Percentiles rank a stretch among this genome's conserved stretches.
These are phyloP conservation scores for Ensete ventricosum DNA, from an alignment of 176 grass and related monocot species.

Conservation along the genomic window DNA sequence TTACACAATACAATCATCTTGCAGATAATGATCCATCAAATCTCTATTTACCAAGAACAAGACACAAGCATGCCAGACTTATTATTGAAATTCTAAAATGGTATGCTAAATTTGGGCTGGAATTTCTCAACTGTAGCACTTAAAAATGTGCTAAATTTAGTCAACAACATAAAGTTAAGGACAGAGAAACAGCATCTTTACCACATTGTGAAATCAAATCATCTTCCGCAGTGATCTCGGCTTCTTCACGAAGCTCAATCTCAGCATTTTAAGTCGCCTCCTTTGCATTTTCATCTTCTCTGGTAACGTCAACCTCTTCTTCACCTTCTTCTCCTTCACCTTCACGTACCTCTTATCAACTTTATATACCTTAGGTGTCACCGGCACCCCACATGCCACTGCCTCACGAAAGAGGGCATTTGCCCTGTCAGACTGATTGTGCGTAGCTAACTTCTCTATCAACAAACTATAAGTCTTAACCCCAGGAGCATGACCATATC, in stretches of 20 bases:
- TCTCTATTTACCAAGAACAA: background rate
- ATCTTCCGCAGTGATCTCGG: constrained; percentile 31
- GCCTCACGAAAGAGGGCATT: constrained; percentile 90
- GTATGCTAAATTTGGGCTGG: background rate
- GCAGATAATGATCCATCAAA: background rate
- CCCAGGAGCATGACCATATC: constrained; percentile 74
- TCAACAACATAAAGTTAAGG: background rate
- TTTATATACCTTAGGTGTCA: constrained; percentile 38
- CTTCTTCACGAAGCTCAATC: constrained; percentile 93
- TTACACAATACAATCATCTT: background rate
- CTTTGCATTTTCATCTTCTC: constrained; percentile 88
- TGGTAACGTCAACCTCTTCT: constrained; percentile 82
- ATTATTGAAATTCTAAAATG: background rate
- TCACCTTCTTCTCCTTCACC: constrained; percentile 66
- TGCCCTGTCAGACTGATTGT: constrained; percentile 66
- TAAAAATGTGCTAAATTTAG: background rate
- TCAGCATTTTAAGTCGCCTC: constrained; percentile 70
- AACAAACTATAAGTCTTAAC: constrained; percentile 68
- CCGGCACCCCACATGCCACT: constrained; percentile 44
- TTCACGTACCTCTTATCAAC: constrained; percentile 59
- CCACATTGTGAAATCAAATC: constrained; percentile 20
- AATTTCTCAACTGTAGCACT: background rate
- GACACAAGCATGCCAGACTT: background rate
- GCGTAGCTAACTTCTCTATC: constrained; percentile 65
- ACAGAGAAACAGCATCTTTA: constrained; percentile 6